Conservation (phyloP, 805 yeast genomes). For the Maudiozyma bulderi region DNA sequence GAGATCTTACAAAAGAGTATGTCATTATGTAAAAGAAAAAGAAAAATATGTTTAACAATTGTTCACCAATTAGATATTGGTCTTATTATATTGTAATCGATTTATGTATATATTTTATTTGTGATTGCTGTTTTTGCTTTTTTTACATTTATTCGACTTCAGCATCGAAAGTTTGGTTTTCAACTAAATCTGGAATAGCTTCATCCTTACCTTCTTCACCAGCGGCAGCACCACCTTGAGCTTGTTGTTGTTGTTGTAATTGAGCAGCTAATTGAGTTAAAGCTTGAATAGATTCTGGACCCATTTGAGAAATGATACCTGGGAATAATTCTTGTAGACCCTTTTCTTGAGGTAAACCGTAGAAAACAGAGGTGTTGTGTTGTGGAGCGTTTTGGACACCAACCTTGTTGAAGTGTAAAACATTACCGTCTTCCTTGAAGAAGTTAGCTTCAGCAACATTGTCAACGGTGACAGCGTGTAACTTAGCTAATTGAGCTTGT, state of each 20-base stretch:
- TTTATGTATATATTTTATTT: not conserved
- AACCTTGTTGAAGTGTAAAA: constrained; percentile 90
- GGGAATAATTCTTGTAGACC: constrained; percentile 87
- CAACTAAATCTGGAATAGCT: constrained; percentile 50
- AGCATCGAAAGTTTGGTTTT: constrained; percentile 25
- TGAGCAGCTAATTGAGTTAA: constrained; percentile 85
- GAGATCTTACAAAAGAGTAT: not conserved
- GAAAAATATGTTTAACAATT: not conserved
- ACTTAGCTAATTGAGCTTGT: constrained; percentile 80
- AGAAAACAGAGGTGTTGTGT: constrained; percentile 87
- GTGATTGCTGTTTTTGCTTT: not conserved
- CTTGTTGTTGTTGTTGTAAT: constrained; percentile 50
- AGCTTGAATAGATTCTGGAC: constrained; percentile 87
- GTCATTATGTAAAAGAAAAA: not conserved
- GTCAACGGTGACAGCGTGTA: constrained; percentile 80
- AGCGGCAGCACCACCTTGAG: constrained; percentile 39
- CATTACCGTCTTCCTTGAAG: constrained; percentile 93
- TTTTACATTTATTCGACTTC: constrained; percentile 31
- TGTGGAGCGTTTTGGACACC: constrained; percentile 90
- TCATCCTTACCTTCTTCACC: constrained; percentile 45
- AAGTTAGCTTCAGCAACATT: constrained; percentile 95
- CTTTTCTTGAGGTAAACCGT: constrained; percentile 93
- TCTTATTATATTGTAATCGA: not conserved
- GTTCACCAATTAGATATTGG: not conserved
- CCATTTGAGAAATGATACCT: constrained; percentile 88